Evolutionary conservation across 2,329 filamentous ascomycete genomes (phyloP), one percentile per base, ranked within the genome.

Genomic region (Trichophyton equinum): DNA sequence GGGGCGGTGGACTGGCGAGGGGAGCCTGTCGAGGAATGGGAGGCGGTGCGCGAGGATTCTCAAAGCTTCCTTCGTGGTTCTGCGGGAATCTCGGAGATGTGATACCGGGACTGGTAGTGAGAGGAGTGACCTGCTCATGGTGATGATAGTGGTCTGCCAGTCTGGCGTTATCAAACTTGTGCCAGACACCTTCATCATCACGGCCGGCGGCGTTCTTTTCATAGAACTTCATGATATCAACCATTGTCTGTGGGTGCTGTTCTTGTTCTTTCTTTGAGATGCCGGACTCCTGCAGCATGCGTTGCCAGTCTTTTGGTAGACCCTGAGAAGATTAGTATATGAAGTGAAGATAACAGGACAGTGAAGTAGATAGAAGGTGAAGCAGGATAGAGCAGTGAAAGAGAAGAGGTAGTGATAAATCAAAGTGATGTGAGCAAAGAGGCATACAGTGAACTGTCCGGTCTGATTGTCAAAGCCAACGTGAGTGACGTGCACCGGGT

Each of bases 401-500:
- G 27, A 30, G 6, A 30, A 30, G 4, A 27, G 25, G 25, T 27
- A 3, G 25, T 27, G 25, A 27, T 27, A 6, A 27, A 27, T 27
- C 25, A 27, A 27, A 27, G 27, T 30, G 27, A 30, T 6, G 27
- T 5, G 27, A 30, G 27, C 27, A 58, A 58, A 20, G 20, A 59
- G 20, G 38, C 86, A 71, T 80, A 95, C 91, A 62, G 92, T 97
- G 74, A 96, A 99, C 76, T 96, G 89, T 66, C 94, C 94, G 2
- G 94, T 97, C 69, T 89, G 83, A 76, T 94, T 95, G 75, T 99
- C 92, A 73, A 96, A 96, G 68, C 92, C 92, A 66, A 99, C 94
- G 75, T 99, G 94, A 61, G 92, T 97, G 68, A 99, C 89, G 76
- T 97, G 94, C 63, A 97, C 91, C 57, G 94, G 94, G 69, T 99